Evolutionary conservation across 371 early-diverging fungal species (phyloP).

Genomic region (Blakeslea trispora): DNA sequence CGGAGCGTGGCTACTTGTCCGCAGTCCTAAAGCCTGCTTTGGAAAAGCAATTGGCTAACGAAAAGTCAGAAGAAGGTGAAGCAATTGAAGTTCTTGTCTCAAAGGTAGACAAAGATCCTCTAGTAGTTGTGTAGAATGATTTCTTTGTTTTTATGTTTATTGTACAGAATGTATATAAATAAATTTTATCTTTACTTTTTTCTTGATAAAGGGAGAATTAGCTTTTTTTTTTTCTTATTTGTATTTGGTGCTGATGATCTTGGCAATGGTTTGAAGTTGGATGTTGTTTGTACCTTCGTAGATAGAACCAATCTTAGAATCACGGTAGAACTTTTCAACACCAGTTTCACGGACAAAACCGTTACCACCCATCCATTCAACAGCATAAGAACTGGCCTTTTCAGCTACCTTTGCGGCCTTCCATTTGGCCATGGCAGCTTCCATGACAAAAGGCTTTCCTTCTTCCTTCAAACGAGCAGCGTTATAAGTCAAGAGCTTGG

Average conservation of each 20-base stretch:
- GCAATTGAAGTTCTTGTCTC: slow-evolving; percentile 68
- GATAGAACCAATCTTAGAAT: slow-evolving; percentile 93
- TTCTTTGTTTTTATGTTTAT: slow-evolving; percentile 1
- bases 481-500: slow-evolving; percentile 94
- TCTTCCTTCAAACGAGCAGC: slow-evolving; percentile 96
- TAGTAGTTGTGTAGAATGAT: slow-evolving; percentile 58
- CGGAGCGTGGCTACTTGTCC: slow-evolving; percentile 92
- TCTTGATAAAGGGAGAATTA: no score
- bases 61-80: slow-evolving; percentile 48
- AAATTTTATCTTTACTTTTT: slow-evolving; percentile 1
- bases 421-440: slow-evolving; percentile 98
- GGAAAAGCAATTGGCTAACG: slow-evolving; percentile 51
- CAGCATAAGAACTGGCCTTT: slow-evolving; percentile 82
- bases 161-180: background rate
- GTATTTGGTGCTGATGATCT: slow-evolving; percentile 73
- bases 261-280: slow-evolving; percentile 96
- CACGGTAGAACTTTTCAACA: slow-evolving; percentile 96
- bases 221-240: slow-evolving; percentile 33
- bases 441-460: slow-evolving; percentile 86
- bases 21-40: slow-evolving; percentile 70
- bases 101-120: slow-evolving; percentile 70
- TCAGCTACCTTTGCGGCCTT: slow-evolving; percentile 95
- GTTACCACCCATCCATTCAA: slow-evolving; percentile 98
- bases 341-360: slow-evolving; percentile 82
- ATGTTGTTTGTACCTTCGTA: slow-evolving; percentile 93